Evolutionary conservation across 805 yeast genomes (phyloP).

Genomic region (Saccharomyces eubayanus): DNA sequence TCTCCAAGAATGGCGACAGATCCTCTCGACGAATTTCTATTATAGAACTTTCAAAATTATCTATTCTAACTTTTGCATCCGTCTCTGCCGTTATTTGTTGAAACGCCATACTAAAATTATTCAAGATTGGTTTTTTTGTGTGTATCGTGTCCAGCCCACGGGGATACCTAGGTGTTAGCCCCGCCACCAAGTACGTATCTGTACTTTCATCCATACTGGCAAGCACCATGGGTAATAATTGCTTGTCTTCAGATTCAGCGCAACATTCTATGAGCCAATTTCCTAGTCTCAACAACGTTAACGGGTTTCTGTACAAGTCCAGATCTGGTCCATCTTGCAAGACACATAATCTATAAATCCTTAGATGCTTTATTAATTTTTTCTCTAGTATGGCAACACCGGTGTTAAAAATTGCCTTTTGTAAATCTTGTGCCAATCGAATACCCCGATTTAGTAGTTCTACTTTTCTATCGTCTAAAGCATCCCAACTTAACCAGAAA

Average conservation of each 20-base stretch:
- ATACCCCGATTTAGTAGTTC: constrained; percentile 43
- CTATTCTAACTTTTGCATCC: constrained; percentile 83
- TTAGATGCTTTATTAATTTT: constrained; percentile 64
- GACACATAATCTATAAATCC: constrained; percentile 78
- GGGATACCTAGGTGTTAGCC: constrained; percentile 78
- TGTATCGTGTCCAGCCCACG: constrained; percentile 32
- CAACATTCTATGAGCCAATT: constrained; percentile 87
- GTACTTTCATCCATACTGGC: constrained; percentile 70
- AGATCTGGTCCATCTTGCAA: constrained; percentile 83
- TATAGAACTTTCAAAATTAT: constrained; percentile 89
- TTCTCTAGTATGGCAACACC: constrained; percentile 88
- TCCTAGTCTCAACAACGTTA: constrained; percentile 76
- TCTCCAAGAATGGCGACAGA: constrained; percentile 77
- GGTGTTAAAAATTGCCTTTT: constrained; percentile 73
- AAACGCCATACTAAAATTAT: constrained; percentile 85
- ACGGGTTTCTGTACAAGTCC: constrained; percentile 71
- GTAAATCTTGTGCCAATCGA: constrained; percentile 75
- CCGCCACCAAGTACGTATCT: constrained; percentile 79
- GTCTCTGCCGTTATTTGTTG: constrained; percentile 78
- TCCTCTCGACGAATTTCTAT: constrained; percentile 87
- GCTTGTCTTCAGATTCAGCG: constrained; percentile 61
- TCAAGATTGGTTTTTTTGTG: constrained; percentile 43
- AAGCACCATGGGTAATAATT: constrained; percentile 70
- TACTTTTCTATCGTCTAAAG: constrained; percentile 40
- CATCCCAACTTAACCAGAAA: constrained; percentile 64